Conservation (phyloP, 2,329 filamentous ascomycete genomes). For the Anthostomella pinea region DNA sequence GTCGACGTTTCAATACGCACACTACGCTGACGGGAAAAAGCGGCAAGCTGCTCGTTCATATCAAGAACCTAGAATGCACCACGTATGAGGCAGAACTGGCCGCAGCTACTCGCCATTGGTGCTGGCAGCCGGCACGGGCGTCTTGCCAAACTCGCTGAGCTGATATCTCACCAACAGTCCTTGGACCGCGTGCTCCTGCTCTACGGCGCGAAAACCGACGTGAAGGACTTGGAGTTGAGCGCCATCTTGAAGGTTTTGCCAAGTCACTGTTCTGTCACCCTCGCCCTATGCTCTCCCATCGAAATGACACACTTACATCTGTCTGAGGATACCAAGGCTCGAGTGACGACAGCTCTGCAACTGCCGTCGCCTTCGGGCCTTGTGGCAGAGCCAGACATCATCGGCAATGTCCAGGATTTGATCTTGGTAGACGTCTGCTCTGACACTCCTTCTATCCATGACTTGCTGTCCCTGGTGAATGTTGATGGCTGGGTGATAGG, state of each 20-base stretch:
- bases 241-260: background rate
- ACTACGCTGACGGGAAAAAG: slow-evolving; percentile 6
- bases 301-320: background rate
- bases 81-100: slow-evolving; percentile 14
- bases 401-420: background rate
- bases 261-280: background rate
- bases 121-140: background rate
- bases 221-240: background rate
- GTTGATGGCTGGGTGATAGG: slow-evolving; percentile 1
- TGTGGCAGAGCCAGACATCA: background rate
- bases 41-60: slow-evolving; percentile 7
- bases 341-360: background rate
- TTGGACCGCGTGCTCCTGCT: slow-evolving; percentile 1
- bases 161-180: background rate
- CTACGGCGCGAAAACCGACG: background rate
- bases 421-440: background rate
- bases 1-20: slow-evolving; percentile 15
- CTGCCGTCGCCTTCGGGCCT: background rate
- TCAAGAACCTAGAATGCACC: slow-evolving; percentile 10
- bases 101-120: background rate
- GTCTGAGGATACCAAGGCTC: background rate
- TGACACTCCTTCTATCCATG: background rate
- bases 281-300: background rate
- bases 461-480: slow-evolving; percentile 1
- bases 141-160: background rate